Evolutionary conservation across 2,329 filamentous ascomycete species (phyloP), one percentile per base, ranked within the genome.

Genomic region (Zasmidium angulare): DNA sequence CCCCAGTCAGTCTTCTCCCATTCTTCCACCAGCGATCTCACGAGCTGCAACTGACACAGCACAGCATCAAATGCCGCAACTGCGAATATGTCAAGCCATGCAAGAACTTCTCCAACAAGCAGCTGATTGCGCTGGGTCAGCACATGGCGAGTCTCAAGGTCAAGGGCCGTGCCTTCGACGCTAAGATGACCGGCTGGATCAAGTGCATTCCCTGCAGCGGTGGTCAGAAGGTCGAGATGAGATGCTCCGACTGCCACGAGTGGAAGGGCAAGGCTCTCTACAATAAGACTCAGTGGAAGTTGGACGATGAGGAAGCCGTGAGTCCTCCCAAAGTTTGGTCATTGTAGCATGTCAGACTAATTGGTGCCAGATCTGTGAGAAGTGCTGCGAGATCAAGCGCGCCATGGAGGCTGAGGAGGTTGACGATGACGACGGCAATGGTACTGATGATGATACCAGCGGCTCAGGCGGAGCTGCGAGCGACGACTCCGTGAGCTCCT

Each of bases 201-300:
- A 3, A 21, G 17, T 29, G 22, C 22, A 63, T 61, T 9, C 20
- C 21, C 2, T 71, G 69, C 61, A 62, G 58, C 14, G 58, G 56
- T 1, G 50, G 50, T 14, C 67, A 67, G 49, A 43, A 58, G 17
- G 57, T 64, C 48, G 69, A 71, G 60, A 55, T 70, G 29, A 43
- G 61, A 14, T 72, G 70, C 63, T 53, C 55, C 59, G 48, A 58
- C 24, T 72, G 70, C 56, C 61, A 66, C 19, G 20, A 47, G 21
- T 52, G 53, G 21, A 71, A 70, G 55, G 62, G 49, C 14, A 56
- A 67, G 46, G 62, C 65, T 31, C 48, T 50, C 17, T 71, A 70
- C 59, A 61, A 60, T 40, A 69, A 69, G 62, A 48, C 58, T 14
- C 68, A 71, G 60, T 63, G 68, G 21, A 59, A 55, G 40, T 17